Evolutionary conservation across 2,329 filamentous ascomycete genomes (phyloP), one percentile per base, ranked within the genome.

Genomic region (Penicillium sp.): DNA sequence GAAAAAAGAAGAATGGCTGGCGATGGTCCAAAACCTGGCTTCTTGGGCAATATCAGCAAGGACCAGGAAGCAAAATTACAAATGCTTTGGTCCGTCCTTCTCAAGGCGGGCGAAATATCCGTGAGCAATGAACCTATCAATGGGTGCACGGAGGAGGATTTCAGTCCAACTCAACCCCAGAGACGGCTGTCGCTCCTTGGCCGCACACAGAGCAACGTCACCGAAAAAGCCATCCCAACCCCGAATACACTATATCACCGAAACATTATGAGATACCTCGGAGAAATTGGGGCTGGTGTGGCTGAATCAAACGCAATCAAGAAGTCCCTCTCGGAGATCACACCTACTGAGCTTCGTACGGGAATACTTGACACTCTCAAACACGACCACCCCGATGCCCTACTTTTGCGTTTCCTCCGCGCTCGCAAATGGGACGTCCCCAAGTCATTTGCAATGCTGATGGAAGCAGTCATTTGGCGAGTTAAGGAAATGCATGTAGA

Each of bases 401-500:
- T 94, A 26, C 72, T 90, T 17, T 72, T 95, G 44, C 82, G 88
- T 34, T 95, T 93, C 66, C 73, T 95, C 44, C 77, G 88, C 43
- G 88, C 88, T 21, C 78, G 88, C 37, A 94, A 94, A 69, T 97
- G 91, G 91, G 88, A 97, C 62, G 83, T 95, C 4, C 83, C 93
- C 39, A 88, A 87, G 66, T 90, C 91, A 2, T 77, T 96, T 29
- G 79, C 93, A 55, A 97, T 97, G 91, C 75, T 95, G 69, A 78
- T 96, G 39, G 85, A 87, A 3, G 91, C 91, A 0, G 86, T 97
- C 79, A 83, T 87, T 66, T 97, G 91, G 91, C 81, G 91, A 50
- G 72, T 81, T 32, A 78, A 80, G 29, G 86, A 93, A 53, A 84
- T 90, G 77, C 81, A 86, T 55, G 87, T 96, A 15, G 93, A 97